phyloP scores from a whole-genome alignment of 139 green algal species.

The Volvox africanus region DNA sequence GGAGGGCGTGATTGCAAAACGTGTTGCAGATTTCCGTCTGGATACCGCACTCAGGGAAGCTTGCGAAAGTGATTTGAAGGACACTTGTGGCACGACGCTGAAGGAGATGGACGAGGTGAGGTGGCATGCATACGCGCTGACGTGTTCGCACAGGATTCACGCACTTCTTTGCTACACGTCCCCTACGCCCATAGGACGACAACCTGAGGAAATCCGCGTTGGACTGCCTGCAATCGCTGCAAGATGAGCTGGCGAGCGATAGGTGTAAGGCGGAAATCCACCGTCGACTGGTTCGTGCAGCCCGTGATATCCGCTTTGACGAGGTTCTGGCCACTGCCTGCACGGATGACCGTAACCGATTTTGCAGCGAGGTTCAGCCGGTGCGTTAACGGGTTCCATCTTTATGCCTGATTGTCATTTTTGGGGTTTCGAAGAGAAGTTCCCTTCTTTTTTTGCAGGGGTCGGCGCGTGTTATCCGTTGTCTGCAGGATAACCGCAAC shows the following conservation, averaged over 20 bases:
- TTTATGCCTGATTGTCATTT: not conserved
- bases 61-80: constrained; percentile 64
- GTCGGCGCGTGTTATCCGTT: constrained; percentile 87
- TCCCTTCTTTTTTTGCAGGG: constrained; percentile 61
- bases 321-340: constrained; percentile 81
- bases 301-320: constrained; percentile 91
- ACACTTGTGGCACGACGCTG: constrained; percentile 58
- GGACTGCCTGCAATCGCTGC: constrained; percentile 70
- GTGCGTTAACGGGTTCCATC: constrained; percentile 49
- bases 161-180: not conserved
- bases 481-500: constrained; percentile 84
- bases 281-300: constrained; percentile 68
- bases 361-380: constrained; percentile 74
- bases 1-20: constrained; percentile 74
- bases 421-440: not conserved
- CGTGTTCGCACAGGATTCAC: not conserved
- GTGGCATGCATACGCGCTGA: not conserved
- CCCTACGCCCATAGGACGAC: constrained; percentile 20
- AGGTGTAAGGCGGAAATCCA: constrained; percentile 62
- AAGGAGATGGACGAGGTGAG: constrained; percentile 65
- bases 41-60: constrained; percentile 70
- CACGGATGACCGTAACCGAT: constrained; percentile 71
- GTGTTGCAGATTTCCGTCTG: constrained; percentile 72
- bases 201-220: constrained; percentile 52
- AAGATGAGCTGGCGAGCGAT: constrained; percentile 66